Evolutionary conservation across 257 asterid genomes (phyloP).

Genomic region (Capsicum chinense): DNA sequence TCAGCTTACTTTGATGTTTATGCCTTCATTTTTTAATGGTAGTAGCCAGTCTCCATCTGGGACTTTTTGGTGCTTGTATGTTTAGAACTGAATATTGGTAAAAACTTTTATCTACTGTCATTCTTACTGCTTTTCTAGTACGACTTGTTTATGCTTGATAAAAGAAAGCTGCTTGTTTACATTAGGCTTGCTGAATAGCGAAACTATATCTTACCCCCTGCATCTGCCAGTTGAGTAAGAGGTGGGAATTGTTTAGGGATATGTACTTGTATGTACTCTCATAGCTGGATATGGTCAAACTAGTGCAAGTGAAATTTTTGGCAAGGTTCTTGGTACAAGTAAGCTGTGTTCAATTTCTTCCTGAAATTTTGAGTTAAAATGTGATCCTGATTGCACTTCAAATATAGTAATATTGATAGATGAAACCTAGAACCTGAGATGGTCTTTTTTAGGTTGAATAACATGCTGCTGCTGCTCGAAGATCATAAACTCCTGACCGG

Average conservation of each 20-base stretch:
- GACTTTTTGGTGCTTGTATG: neutral
- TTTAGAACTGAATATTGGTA: neutral
- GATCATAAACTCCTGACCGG: neutral
- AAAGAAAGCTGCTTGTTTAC: neutral
- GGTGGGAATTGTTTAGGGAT: neutral
- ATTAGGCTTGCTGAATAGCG: neutral
- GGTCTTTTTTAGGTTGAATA: neutral
- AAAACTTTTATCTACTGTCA: neutral
- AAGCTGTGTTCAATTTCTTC: neutral
- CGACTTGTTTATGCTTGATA: neutral
- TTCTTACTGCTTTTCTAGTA: neutral
- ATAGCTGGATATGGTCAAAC: neutral
- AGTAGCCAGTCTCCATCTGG: neutral
- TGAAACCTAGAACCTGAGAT: neutral
- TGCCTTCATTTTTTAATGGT: neutral
- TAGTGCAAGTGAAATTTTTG: neutral
- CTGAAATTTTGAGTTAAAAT: neutral
- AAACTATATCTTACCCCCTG: neutral
- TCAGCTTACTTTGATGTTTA: neutral
- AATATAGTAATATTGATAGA: neutral
- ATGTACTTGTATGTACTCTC: neutral
- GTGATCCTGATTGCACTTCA: neutral
- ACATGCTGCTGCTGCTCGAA: neutral
- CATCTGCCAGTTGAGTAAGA: neutral
- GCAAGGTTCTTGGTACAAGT: neutral